Base-by-base conservation (phyloP, 169 alveolate genomes). In the Amoebophrya sp. region DNA sequence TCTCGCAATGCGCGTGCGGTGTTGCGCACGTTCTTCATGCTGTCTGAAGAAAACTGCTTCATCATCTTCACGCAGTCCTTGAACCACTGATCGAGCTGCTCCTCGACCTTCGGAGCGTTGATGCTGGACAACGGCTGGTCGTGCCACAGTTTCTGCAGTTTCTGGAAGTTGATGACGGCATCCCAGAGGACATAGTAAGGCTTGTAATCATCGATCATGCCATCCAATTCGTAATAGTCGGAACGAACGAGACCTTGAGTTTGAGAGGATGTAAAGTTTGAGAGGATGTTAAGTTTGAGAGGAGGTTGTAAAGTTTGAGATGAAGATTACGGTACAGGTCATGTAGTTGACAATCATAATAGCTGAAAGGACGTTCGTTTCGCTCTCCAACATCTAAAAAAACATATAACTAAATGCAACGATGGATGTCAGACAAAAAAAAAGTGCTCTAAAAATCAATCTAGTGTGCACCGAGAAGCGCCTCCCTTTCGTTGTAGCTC, bases 201-300 rank as follows among this genome's bases (percentile, higher is more conserved):
- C 41, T 77, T 89, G 93, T 89, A 93, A 90, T 93, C 94, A 40
- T 93, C 94, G 78, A 93, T 93, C 94, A 93, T 93, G 90, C 94
- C 94, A 36, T 93, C 94, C 47, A 93, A 90, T 91, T 93, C 94
- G 92, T 83, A 93, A 93, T 93, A 93, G 94, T 93, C 55, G 36
- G 39, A 12, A 36, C 55, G 91, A 0, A 90, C 41, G 38, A 40
- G 34, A 39, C 39, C 78, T 40, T 38, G 36, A 40, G 65, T 36
- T 89, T 40, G 41, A 18, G 78, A 26, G 76, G 40, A 1, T 40
- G 41, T 65, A 55, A 0, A 3, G 41, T 41, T 1, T 77, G 41
- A 34, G 10, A 65, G 39, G 39, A 33, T 18, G 55, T 33, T 6
- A 40, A 40, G 29, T 10, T 23, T 24, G 39, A 90, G 18, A 91